These are phyloP conservation scores for Cryphonectria parasitica DNA, from an alignment of 2,329 filamentous ascomycete genomes.

Conservation along the genomic window DNA sequence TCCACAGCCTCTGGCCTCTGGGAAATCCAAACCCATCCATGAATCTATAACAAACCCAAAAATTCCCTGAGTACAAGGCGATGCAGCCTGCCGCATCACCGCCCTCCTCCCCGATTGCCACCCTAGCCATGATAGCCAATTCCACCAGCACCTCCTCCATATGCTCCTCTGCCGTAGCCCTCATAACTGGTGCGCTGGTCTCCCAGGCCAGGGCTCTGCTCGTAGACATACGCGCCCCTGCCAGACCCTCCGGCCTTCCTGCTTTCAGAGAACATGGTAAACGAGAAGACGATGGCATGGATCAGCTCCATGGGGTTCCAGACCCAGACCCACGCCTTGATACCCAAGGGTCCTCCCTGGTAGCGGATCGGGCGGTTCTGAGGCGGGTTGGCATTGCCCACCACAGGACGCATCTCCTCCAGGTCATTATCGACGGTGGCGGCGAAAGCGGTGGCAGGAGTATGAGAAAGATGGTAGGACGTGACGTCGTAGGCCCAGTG, in stretches of 20 bases:
- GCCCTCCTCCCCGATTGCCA: background rate
- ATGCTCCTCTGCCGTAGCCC: background rate
- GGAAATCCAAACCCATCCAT: background rate
- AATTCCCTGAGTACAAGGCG: background rate
- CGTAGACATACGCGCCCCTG: background rate
- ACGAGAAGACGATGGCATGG: conserved; percentile 14
- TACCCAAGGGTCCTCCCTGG: conserved; percentile 30
- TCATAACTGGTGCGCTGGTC: background rate
- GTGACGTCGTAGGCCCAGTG: conserved; percentile 32
- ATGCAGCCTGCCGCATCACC: background rate
- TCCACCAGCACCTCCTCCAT: background rate
- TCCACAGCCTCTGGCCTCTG: background rate
- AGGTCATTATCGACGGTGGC: background rate
- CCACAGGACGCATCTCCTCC: background rate
- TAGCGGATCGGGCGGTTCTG: conserved; percentile 20
- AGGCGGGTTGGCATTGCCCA: too few species aligned
- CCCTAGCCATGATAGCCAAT: background rate
- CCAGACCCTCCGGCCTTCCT: background rate
- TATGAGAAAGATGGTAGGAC: conserved; percentile 30
- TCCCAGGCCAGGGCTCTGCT: background rate
- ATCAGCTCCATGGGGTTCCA: conserved; percentile 29
- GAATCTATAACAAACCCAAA: background rate
- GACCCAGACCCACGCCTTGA: conserved; percentile 28
- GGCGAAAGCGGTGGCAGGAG: background rate
- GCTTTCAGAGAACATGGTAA: conserved; percentile 15